phyloP scores from a whole-genome alignment of 441 rosid genomes.

The Gossypium gossypioides region DNA sequence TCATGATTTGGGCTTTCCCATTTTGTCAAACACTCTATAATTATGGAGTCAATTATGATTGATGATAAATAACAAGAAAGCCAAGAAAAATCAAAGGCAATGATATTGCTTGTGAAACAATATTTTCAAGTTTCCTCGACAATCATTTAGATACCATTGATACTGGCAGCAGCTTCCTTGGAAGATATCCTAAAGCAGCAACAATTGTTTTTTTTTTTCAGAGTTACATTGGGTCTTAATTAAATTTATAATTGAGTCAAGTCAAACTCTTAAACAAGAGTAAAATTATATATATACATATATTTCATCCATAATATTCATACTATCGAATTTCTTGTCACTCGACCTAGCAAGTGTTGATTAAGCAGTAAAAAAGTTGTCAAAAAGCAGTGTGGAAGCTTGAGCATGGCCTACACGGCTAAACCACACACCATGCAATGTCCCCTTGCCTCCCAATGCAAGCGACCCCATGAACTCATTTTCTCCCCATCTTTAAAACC shows the following conservation, averaged over 20 bases:
- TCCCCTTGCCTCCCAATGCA: conserved; percentile 16
- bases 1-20: neutral
- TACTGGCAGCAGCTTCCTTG: neutral
- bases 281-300: no score
- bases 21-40: neutral
- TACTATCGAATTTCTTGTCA: no score
- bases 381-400: no score
- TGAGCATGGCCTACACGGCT: neutral
- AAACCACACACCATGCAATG: conserved; percentile 14
- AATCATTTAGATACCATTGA: conserved; percentile 2
- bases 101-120: neutral
- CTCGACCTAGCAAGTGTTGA: no score
- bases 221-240: no score
- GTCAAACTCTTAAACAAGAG: no score
- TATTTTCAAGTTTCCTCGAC: neutral
- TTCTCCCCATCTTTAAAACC: neutral
- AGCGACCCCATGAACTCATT: conserved; percentile 13
- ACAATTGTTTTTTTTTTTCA: neutral
- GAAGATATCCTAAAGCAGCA: neutral
- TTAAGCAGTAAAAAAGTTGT: no score
- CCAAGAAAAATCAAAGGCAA: neutral
- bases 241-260: no score
- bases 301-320: no score
- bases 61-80: neutral
- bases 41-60: neutral